A percentile compares a stretch with the other conserved stretches of the same genome.
Conservation (phyloP, 495 filamentous ascomycete species). For the Aspergillus affinis region DNA sequence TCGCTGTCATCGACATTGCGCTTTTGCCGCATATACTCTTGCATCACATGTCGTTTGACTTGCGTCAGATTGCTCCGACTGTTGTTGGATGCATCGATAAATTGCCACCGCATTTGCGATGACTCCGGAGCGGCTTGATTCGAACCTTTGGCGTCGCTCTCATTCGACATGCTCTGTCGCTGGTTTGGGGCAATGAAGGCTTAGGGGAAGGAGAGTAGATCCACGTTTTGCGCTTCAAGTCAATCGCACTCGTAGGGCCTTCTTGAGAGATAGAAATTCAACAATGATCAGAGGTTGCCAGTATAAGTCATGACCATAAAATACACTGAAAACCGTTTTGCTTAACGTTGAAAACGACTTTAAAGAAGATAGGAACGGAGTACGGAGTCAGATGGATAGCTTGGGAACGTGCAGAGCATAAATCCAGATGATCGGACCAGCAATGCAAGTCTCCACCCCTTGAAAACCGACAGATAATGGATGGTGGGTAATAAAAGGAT, state of each 20-base stretch:
- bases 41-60: constrained; percentile 50
- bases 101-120: constrained; percentile 37
- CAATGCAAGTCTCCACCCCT: background rate
- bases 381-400: background rate
- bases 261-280: background rate
- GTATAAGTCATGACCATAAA: background rate
- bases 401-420: background rate
- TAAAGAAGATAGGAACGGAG: background rate
- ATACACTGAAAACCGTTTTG: no score
- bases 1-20: constrained; percentile 21
- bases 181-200: background rate
- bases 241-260: background rate
- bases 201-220: background rate
- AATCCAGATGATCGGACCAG: background rate
- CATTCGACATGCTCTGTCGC: constrained; percentile 18
- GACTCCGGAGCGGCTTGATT: constrained; percentile 3
- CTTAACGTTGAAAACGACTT: background rate
- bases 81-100: constrained; percentile 43
- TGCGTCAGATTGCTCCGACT: constrained; percentile 41
- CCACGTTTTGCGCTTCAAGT: background rate
- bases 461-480: background rate
- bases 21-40: constrained; percentile 48
- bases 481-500: background rate
- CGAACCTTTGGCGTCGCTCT: background rate
- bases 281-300: background rate